A percentile compares a stretch with the other conserved stretches of the same genome.
phyloP scores from a whole-genome alignment of 331 rosid species.

The Arachis monticola region DNA sequence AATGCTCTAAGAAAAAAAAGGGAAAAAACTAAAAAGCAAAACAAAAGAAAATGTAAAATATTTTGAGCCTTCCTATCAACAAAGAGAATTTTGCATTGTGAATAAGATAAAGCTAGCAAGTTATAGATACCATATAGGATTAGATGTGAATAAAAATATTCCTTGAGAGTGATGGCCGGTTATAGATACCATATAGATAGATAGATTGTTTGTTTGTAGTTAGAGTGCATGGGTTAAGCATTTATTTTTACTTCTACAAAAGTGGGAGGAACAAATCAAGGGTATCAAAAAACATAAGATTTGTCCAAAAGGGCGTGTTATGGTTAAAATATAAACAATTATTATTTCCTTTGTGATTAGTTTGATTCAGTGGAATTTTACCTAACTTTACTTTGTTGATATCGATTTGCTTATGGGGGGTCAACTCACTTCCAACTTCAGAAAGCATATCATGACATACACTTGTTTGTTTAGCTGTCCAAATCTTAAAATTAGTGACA shows the following conservation, averaged over 20 bases:
- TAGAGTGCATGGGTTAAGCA: slow-evolving; percentile 20
- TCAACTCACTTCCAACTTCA: slow-evolving; percentile 10
- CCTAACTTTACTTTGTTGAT: slow-evolving; percentile 26
- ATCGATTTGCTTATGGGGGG: background rate
- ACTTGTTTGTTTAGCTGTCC: slow-evolving; percentile 5
- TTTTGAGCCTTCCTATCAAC: slow-evolving; percentile 12
- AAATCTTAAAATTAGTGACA: slow-evolving; percentile 9
- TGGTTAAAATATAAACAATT: slow-evolving; percentile 7
- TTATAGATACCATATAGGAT: slow-evolving; percentile 8
- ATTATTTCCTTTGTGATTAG: slow-evolving; percentile 17
- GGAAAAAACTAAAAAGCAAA: background rate
- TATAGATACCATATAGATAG: slow-evolving; percentile 11
- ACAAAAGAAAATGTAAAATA: slow-evolving; percentile 20
- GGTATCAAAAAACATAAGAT: slow-evolving; percentile 1
- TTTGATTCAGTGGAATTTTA: slow-evolving; percentile 28
- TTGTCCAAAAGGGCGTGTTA: slow-evolving; percentile 13
- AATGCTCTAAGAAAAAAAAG: slow-evolving; percentile 10
- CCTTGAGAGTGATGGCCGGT: slow-evolving; percentile 33
- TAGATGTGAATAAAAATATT: slow-evolving; percentile 35
- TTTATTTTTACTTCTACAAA: slow-evolving; percentile 21
- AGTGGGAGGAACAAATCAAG: slow-evolving; percentile 31
- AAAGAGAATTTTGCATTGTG: slow-evolving; percentile 41
- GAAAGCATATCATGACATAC: slow-evolving; percentile 30
- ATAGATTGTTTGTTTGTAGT: background rate
- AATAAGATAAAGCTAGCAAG: slow-evolving; percentile 22